Evolutionary conservation across 2,329 filamentous ascomycete species (phyloP), one percentile per base, ranked within the genome.

Genomic region (Domatiomyces catenatus): DNA sequence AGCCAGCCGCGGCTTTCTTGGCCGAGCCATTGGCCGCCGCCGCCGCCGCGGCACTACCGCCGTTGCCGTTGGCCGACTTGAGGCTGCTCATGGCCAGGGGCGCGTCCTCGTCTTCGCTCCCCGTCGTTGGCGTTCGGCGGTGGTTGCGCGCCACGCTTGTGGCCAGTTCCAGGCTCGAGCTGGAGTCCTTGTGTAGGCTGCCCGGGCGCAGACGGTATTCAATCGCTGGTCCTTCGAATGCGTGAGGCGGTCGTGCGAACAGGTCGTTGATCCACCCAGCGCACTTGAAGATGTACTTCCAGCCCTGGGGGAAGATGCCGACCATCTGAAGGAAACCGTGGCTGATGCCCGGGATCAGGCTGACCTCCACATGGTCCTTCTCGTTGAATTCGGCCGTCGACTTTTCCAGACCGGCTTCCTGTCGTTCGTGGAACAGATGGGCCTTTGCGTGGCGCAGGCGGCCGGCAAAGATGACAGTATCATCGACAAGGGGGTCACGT

Each of bases 311-410:
- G 59, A 93, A 98, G 2, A 95, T 73, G 1, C 79, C 75, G 0
- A 87, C 86, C 62, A 98, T 94, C 63, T 95, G 89, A 59, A 95
- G 69, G 66, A 98, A 98, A 1, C 92, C 92, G 61, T 98, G 92
- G 3, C 82, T 88, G 47, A 94, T 86, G 0, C 90, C 89, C 0
- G 89, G 88, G 3, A 98, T 81, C 20, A 96, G 72, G 17, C 81
- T 78, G 1, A 95, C 85, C 61, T 95, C 87, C 0, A 87, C 81
- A 49, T 82, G 78, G 43, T 87, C 83, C 59, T 80, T 79, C 58
- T 86, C 84, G 51, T 84, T 73, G 58, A 88, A 90, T 7, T 72
- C 66, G 3, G 69, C 77, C 28, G 67, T 70, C 36, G 69, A 66
- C 64, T 68, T 77, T 63, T 69, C 71, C 50, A 75, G 70, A n/a